phyloP scores from a whole-genome alignment of 352 stramenopile genomes.

The Pythium aristosporum region DNA sequence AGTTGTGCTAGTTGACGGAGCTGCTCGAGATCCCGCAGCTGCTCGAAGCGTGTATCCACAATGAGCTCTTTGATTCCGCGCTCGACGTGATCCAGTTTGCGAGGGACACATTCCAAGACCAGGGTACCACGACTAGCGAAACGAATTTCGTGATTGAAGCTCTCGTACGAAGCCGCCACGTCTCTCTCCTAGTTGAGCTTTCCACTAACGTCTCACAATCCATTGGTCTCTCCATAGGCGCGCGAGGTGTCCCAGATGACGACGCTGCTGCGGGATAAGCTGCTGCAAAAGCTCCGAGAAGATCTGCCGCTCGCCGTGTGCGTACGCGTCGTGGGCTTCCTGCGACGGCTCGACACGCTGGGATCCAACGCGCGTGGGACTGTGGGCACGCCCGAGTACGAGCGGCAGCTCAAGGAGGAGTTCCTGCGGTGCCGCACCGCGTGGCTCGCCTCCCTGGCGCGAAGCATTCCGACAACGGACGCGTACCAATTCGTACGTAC shows the following conservation, averaged over 20 bases:
- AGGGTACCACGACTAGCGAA: neutral
- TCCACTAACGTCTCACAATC: too few species aligned
- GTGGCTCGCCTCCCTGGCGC: slow-evolving; percentile 69
- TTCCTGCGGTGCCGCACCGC: slow-evolving; percentile 78
- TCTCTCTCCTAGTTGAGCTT: too few species aligned
- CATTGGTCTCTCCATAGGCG: slow-evolving; percentile 28
- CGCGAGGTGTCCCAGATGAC: slow-evolving; percentile 70
- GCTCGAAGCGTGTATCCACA: slow-evolving; percentile 96
- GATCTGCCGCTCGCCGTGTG: slow-evolving; percentile 80
- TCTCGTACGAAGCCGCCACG: slow-evolving; percentile 31
- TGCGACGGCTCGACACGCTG: slow-evolving; percentile 71
- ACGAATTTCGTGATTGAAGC: slow-evolving; percentile 65
- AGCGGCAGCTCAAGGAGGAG: slow-evolving; percentile 81
- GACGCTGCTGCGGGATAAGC: slow-evolving; percentile 57
- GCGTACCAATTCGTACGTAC: slow-evolving; percentile 82
- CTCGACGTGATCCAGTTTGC: slow-evolving; percentile 95
- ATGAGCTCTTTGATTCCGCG: slow-evolving; percentile 95
- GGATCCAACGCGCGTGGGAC: neutral
- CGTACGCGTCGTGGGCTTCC: slow-evolving; percentile 76
- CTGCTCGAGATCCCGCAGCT: slow-evolving; percentile 97
- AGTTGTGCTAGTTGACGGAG: slow-evolving; percentile 86
- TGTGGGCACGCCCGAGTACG: slow-evolving; percentile 57
- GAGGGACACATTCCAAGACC: slow-evolving; percentile 58
- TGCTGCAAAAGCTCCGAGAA: slow-evolving; percentile 82
- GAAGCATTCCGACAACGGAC: slow-evolving; percentile 51